These are phyloP conservation scores for Furcasterigmium furcatum DNA, from an alignment of 2,329 filamentous ascomycete genomes.

Conservation along the genomic window DNA sequence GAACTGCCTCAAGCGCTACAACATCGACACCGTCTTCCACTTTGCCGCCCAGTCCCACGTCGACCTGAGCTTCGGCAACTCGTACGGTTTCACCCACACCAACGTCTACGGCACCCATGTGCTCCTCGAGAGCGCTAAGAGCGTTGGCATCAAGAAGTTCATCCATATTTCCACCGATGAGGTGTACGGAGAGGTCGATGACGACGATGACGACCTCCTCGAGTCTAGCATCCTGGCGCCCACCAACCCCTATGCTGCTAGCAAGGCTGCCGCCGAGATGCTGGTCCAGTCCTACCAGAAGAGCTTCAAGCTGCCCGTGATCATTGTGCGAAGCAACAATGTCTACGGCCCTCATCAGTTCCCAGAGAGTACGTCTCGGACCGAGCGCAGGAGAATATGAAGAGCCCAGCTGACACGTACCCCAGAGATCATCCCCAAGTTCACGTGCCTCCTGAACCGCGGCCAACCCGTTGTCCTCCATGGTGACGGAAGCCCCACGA, in stretches of 20 bases:
- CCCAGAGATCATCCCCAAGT: conserved; percentile 80
- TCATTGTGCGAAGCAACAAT: conserved; percentile 81
- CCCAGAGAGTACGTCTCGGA: conserved; percentile 64
- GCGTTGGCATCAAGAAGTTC: conserved; percentile 67
- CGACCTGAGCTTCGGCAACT: conserved; percentile 79
- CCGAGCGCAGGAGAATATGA: background rate
- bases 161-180: conserved; percentile 84
- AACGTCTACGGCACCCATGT: conserved; percentile 86
- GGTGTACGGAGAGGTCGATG: conserved; percentile 77
- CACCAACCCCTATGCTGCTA: conserved; percentile 79
- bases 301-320: conserved; percentile 75
- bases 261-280: conserved; percentile 82
- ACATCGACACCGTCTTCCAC: conserved; percentile 78
- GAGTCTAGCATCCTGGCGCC: conserved; percentile 74
- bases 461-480: conserved; percentile 68
- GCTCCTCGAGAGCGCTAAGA: conserved; percentile 72
- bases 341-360: conserved; percentile 84
- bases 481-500: conserved; percentile 70
- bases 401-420: conserved; percentile 5
- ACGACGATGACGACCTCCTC: conserved; percentile 66
- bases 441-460: conserved; percentile 68
- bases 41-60: conserved; percentile 87
- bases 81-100: conserved; percentile 75
- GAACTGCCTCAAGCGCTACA: conserved; percentile 65
- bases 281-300: conserved; percentile 83